Percentiles rank a stretch among this genome's conserved stretches.
Evolutionary conservation across 768 basidiomycete species (phyloP).

Genomic region (Suillus bovinus): DNA sequence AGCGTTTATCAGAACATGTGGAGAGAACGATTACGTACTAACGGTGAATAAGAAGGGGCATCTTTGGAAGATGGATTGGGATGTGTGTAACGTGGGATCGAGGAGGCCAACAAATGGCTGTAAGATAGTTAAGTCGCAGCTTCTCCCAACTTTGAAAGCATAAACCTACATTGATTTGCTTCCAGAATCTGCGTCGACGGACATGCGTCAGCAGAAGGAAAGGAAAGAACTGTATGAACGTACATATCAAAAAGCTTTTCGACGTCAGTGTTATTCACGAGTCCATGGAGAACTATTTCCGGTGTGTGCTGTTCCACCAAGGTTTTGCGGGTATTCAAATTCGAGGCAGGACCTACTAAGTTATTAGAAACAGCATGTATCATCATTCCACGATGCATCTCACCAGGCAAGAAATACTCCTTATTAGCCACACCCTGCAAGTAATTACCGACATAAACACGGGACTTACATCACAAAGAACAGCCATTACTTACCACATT

Average conservation of each 20-base stretch:
- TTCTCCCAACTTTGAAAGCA: background rate
- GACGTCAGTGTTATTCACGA: conserved; percentile 77
- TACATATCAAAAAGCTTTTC: conserved; percentile 85
- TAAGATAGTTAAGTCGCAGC: conserved; percentile 10
- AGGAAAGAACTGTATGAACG: conserved; percentile 27
- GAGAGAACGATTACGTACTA: conserved; percentile 44
- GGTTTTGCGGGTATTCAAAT: conserved; percentile 66
- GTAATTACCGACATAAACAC: conserved; percentile 14
- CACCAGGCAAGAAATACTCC: conserved; percentile 79
- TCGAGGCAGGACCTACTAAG: conserved; percentile 62
- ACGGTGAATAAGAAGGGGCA: conserved; percentile 93
- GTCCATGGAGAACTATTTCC: conserved; percentile 77
- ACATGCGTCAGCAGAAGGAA: conserved; percentile 9
- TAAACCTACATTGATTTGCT: conserved; percentile 60
- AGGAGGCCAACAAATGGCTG: conserved; percentile 72
- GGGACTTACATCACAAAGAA: background rate
- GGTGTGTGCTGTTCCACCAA: conserved; percentile 80
- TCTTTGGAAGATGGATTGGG: conserved; percentile 74
- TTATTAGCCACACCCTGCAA: conserved; percentile 77
- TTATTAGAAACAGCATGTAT: background rate
- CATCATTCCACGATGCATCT: conserved; percentile 15
- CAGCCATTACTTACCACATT: conserved; percentile 49
- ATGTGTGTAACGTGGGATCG: conserved; percentile 80
- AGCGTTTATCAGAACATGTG: background rate
- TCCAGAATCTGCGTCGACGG: conserved; percentile 57